phyloP scores from a whole-genome alignment of 371 early-diverging fungal species.

The Mucor mucedo region DNA sequence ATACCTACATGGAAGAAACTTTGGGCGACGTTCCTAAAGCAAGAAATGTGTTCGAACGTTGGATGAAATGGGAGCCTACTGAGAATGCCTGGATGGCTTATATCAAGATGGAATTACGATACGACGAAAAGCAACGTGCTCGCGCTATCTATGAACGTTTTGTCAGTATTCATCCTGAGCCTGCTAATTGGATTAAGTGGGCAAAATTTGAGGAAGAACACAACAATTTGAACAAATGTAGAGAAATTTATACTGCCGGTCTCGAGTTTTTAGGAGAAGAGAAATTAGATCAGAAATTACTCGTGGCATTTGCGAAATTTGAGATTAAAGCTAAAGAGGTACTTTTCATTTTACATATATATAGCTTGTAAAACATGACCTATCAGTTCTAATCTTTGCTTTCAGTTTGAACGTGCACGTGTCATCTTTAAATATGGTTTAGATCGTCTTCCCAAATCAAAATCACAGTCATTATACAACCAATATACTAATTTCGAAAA shows the following conservation, averaged over 20 bases:
- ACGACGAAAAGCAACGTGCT: constrained; percentile 84
- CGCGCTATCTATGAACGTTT: constrained; percentile 84
- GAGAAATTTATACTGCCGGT: constrained; percentile 86
- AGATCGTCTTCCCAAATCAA: constrained; percentile 82
- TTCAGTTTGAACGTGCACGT: constrained; percentile 86
- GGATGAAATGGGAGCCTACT: constrained; percentile 98
- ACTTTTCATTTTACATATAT: not conserved
- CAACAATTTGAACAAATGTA: constrained; percentile 74
- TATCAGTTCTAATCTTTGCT: not conserved
- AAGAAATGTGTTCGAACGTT: constrained; percentile 94
- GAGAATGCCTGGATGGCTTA: constrained; percentile 94
- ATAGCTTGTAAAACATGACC: too few species aligned
- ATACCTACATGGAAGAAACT: constrained; percentile 96
- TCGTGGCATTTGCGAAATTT: constrained; percentile 94
- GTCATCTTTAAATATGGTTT: constrained; percentile 95
- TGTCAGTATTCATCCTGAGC: constrained; percentile 87
- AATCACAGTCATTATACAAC: constrained; percentile 86
- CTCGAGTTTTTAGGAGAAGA: constrained; percentile 90
- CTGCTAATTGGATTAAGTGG: constrained; percentile 97
- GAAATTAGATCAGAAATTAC: constrained; percentile 87
- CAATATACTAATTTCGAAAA: constrained; percentile 96
- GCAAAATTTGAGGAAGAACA: constrained; percentile 92
- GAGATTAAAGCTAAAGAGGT: constrained; percentile 89
- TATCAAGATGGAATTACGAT: constrained; percentile 92
- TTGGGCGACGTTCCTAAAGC: constrained; percentile 90